Evolutionary conservation across 805 yeast species (phyloP), one percentile per base, ranked within the genome.

Genomic region (Starmerella riodocensis): DNA sequence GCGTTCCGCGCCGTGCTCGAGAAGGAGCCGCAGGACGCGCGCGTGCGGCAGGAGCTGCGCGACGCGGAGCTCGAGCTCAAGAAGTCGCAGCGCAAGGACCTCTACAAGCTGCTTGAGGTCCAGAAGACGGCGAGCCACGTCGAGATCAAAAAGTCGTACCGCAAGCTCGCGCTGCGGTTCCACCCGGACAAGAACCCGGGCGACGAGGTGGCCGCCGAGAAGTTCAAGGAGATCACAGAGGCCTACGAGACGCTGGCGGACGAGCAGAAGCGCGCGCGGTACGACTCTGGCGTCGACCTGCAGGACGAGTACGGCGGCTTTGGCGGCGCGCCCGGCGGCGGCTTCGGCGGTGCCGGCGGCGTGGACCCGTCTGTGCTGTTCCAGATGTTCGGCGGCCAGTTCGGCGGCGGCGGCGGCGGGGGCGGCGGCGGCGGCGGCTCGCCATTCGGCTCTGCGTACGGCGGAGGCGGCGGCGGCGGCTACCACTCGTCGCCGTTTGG

Each of bases 211-310:
- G 95, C 94, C n/a, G 91, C 93, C 38, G 96, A 88, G 58, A 85
- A 83, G 65, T 88, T 88, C 63, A 88, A 88, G 63, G 94, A 84
- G 59, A 70, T 84, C 54, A 76, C 88, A 4, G 73, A 74, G 43
- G 95, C 96, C 6, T 74, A 86, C 59, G 96, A 88, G 61, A 68
- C 81, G 6, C 68, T 86, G 44, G 71, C 82, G 9, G 96, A 86
- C 57, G 69, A 78, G 18, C 82, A 86, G 57, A 88, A 86, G 68
- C 78, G 96, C 65, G 81, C 78, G 16, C 55, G 80, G 4, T 88
- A 85, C 57, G 97, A 91, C 63, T 75, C 78, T 45, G 88, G 80
- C 53, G 95, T 93, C 60, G 86, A 80, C 57, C 50, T 61, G n/a
- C 58, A 63, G 34, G 62, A 55, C 34, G 59, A 57, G 14, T 27